phyloP scores from a whole-genome alignment of 345 rosid species.

The Murraya koenigii region DNA sequence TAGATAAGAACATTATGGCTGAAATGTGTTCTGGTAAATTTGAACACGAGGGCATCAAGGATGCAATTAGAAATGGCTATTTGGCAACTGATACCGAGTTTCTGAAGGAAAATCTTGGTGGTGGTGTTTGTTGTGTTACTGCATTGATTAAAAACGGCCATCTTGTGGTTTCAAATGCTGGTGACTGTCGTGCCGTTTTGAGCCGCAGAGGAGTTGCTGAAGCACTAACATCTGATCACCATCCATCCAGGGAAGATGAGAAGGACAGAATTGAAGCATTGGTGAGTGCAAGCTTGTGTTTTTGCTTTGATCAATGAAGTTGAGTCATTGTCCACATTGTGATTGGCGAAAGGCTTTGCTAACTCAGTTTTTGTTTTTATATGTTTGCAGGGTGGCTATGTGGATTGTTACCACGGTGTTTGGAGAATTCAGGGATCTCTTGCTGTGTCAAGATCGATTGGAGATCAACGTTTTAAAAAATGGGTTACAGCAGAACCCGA shows the following conservation, averaged over 20 bases:
- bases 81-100: slow-evolving; percentile 62
- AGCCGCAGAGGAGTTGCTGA: slow-evolving; percentile 68
- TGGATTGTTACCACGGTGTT: slow-evolving; percentile 59
- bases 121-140: slow-evolving; percentile 85
- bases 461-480: slow-evolving; percentile 62
- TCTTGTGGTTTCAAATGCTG: slow-evolving; percentile 66
- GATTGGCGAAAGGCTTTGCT: neutral
- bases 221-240: slow-evolving; percentile 81
- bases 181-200: slow-evolving; percentile 85
- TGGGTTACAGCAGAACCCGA: slow-evolving; percentile 90
- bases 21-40: slow-evolving; percentile 32
- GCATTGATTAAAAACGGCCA: slow-evolving; percentile 56
- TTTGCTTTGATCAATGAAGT: neutral
- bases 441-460: slow-evolving; percentile 83
- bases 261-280: slow-evolving; percentile 52
- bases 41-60: slow-evolving; percentile 31
- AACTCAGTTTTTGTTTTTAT: neutral
- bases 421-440: slow-evolving; percentile 88
- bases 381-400: slow-evolving; percentile 67
- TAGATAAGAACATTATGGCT: slow-evolving; percentile 50
- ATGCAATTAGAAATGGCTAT: slow-evolving; percentile 57
- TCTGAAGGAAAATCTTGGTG: slow-evolving; percentile 44
- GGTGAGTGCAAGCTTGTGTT: slow-evolving; percentile 37
- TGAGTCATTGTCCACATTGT: neutral
- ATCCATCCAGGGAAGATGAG: slow-evolving; percentile 62